A percentile compares a stretch with the other conserved stretches of the same genome.
phyloP scores from a whole-genome alignment of 257 asterid species.

The Penstemon davidsonii region DNA sequence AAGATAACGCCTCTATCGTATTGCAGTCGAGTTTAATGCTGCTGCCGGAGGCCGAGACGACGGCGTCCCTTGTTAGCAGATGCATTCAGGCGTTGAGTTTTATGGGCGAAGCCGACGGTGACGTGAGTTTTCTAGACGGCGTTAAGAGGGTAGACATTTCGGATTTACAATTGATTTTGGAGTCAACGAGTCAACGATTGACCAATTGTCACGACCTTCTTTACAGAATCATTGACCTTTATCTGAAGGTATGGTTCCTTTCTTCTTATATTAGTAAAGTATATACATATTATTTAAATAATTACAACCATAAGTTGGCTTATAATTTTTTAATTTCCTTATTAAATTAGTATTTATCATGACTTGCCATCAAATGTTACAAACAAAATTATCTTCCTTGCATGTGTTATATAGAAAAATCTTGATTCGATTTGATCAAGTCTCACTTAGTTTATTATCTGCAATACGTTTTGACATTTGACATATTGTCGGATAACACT shows the following conservation, averaged over 20 bases:
- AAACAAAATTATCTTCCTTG: too few species aligned
- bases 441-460: too few species aligned
- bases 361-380: too few species aligned
- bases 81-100: constrained; percentile 70
- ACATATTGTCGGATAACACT: too few species aligned
- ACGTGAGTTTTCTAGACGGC: constrained; percentile 41
- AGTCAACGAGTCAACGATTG: constrained; percentile 54
- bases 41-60: constrained; percentile 74
- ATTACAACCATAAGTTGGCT: too few species aligned
- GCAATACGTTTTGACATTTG: too few species aligned
- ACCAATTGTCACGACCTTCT: constrained; percentile 66
- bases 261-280: too few species aligned
- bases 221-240: constrained; percentile 64
- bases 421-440: too few species aligned
- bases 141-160: constrained; percentile 37
- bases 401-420: too few species aligned
- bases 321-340: too few species aligned
- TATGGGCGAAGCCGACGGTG: constrained; percentile 46
- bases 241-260: constrained; percentile 52
- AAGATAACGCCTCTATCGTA: constrained; percentile 56
- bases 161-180: constrained; percentile 53
- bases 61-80: constrained; percentile 61
- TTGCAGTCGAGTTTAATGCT: constrained; percentile 57
- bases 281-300: too few species aligned
- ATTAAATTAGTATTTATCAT: too few species aligned